These are phyloP conservation scores for Gonapodya prolifera DNA, from an alignment of 192 early-diverging fungal species.

Conservation along the genomic window DNA sequence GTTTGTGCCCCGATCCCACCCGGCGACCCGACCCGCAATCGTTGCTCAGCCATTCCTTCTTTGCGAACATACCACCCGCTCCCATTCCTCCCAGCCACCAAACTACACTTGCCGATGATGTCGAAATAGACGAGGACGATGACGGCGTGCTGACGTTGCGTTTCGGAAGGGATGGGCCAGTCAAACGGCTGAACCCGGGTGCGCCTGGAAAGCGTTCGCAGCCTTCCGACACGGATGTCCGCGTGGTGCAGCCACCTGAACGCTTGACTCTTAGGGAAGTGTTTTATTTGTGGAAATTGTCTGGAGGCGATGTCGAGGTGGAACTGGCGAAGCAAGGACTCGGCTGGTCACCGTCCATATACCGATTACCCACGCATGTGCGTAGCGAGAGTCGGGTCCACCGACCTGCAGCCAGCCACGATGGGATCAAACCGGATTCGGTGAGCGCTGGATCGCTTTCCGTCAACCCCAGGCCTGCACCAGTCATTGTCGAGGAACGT, in stretches of 20 bases:
- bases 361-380: constrained; percentile 32
- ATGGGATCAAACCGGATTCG: background rate
- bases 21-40: background rate
- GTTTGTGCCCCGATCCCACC: background rate
- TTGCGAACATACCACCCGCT: background rate
- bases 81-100: background rate
- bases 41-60: background rate
- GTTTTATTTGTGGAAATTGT: constrained; percentile 51
- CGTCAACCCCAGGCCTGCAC: background rate
- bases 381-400: constrained; percentile 24
- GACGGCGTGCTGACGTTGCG: background rate
- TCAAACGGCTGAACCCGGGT: background rate
- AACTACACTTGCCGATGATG: background rate
- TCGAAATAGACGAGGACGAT: constrained; percentile 1
- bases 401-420: constrained; percentile 5
- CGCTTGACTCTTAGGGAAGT: constrained; percentile 34
- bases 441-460: background rate
- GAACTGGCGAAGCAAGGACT: constrained; percentile 34
- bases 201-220: background rate
- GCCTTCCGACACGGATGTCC: background rate
- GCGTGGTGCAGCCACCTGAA: constrained; percentile 9
- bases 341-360: constrained; percentile 35
- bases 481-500: background rate
- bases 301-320: constrained; percentile 48
- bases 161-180: background rate